A percentile compares a stretch with the other conserved stretches of the same genome.
These are phyloP conservation scores for Botrytis tulipae DNA, from an alignment of 2,329 filamentous ascomycete genomes.

Conservation along the genomic window DNA sequence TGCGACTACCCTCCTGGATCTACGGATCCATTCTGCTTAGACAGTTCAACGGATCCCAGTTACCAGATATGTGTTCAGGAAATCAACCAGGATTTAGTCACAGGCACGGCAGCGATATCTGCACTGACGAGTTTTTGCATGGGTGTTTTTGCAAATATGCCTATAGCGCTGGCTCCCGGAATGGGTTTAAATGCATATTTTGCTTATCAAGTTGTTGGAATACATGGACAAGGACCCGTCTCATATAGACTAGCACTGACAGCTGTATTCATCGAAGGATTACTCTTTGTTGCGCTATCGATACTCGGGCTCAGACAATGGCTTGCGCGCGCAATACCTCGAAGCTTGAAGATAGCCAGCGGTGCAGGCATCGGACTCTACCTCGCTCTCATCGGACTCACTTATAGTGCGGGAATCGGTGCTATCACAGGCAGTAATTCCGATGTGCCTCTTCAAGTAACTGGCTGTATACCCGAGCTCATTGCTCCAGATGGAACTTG, in stretches of 20 bases:
- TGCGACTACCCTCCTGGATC: conserved; percentile 21
- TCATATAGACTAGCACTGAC: conserved; percentile 76
- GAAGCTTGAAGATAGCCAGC: conserved; percentile 82
- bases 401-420: conserved; percentile 80
- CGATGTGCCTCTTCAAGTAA: conserved; percentile 69
- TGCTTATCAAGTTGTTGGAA: conserved; percentile 73
- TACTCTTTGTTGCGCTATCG: conserved; percentile 78
- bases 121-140: conserved; percentile 79
- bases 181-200: conserved; percentile 90
- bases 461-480: conserved; percentile 48
- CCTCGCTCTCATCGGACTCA: conserved; percentile 66
- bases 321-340: conserved; percentile 79
- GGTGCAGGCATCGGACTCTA: conserved; percentile 85
- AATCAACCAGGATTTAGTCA: conserved; percentile 67
- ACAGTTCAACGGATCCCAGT: conserved; percentile 40
- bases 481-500: conserved; percentile 55
- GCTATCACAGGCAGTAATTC: conserved; percentile 69
- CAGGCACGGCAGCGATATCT: conserved; percentile 79
- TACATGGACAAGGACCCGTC: conserved; percentile 69
- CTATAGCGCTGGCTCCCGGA: conserved; percentile 69
- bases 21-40: conserved; percentile 25
- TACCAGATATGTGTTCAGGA: conserved; percentile 62
- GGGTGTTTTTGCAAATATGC: conserved; percentile 76
- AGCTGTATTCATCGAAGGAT: conserved; percentile 85
- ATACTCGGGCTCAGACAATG: conserved; percentile 81